These are phyloP conservation scores for Arthrobotrys pseudoclavata DNA, from an alignment of 2,329 filamentous ascomycete genomes.

Conservation along the genomic window DNA sequence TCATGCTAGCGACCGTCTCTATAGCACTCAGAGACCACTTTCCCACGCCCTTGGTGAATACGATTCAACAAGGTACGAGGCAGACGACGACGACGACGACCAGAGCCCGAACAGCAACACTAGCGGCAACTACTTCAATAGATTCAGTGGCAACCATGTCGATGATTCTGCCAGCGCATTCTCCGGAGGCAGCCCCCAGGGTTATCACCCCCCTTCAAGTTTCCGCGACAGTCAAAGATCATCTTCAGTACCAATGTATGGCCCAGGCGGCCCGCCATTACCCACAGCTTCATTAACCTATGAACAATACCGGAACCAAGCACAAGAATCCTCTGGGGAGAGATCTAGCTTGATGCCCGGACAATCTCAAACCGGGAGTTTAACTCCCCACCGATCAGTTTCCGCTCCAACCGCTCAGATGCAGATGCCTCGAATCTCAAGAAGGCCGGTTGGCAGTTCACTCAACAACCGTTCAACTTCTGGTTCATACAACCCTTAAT, in stretches of 20 bases:
- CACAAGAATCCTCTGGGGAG: conserved; percentile 27
- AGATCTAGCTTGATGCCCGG: conserved; percentile 32
- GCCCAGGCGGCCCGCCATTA: conserved; percentile 33
- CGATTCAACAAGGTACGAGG: conserved; percentile 43
- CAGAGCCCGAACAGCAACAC: conserved; percentile 19
- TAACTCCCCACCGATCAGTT: conserved; percentile 49
- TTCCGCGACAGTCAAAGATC: conserved; percentile 45
- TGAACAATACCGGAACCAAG: conserved; percentile 51
- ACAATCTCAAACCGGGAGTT: background rate
- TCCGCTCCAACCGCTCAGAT: conserved; percentile 34
- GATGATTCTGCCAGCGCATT: conserved; percentile 52
- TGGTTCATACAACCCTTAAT: conserved; percentile 12
- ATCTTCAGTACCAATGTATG: conserved; percentile 29
- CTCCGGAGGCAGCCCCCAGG: conserved; percentile 32
- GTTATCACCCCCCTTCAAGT: conserved; percentile 46
- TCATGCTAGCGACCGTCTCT: conserved; percentile 49
- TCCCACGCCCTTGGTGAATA: conserved; percentile 58
- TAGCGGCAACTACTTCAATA: conserved; percentile 50
- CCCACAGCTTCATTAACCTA: conserved; percentile 57
- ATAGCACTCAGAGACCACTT: conserved; percentile 54
- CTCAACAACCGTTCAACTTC: conserved; percentile 24
- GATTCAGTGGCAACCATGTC: conserved; percentile 56
- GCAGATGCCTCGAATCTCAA: conserved; percentile 38
- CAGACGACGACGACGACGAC: background rate
- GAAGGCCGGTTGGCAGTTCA: conserved; percentile 42